These are phyloP conservation scores for Physcomitrellopsis africana DNA, from an alignment of 225 moss, liverwort and hornwort genomes.

Conservation along the genomic window DNA sequence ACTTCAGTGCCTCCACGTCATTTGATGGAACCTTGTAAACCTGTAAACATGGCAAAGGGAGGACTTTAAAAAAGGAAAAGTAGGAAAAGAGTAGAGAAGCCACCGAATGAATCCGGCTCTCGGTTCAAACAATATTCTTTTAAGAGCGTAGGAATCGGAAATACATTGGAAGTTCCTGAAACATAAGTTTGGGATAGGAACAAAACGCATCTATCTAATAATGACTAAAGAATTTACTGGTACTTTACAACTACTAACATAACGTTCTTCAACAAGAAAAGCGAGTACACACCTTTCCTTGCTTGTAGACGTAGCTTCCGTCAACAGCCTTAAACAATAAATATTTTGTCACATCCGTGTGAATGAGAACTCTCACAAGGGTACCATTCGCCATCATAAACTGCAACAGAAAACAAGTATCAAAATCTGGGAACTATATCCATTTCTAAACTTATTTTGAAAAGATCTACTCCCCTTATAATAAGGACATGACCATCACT, in stretches of 20 bases:
- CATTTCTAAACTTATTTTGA: neutral
- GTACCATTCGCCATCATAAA: conserved; percentile 87
- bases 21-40: conserved; percentile 75
- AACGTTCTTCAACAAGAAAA: neutral
- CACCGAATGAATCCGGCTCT: too few species aligned
- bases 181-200: too few species aligned
- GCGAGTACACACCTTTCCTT: conserved; percentile 57
- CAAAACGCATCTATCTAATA: too few species aligned
- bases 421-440: neutral
- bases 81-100: too few species aligned
- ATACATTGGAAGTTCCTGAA: too few species aligned
- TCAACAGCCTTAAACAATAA: conserved; percentile 79
- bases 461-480: neutral
- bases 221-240: too few species aligned
- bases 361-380: conserved; percentile 72
- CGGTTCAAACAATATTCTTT: too few species aligned
- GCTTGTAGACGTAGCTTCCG: conserved; percentile 77
- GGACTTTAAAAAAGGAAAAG: neutral
- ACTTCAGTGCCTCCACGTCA: conserved; percentile 76
- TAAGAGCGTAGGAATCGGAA: too few species aligned
- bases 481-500: too few species aligned
- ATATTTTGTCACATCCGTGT: conserved; percentile 79
- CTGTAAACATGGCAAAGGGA: conserved; percentile 27
- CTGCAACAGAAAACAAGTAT: conserved; percentile 33
- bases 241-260: too few species aligned